phyloP scores from a whole-genome alignment of 2,329 filamentous ascomycete genomes.

The Aspergillus puulaauensis region DNA sequence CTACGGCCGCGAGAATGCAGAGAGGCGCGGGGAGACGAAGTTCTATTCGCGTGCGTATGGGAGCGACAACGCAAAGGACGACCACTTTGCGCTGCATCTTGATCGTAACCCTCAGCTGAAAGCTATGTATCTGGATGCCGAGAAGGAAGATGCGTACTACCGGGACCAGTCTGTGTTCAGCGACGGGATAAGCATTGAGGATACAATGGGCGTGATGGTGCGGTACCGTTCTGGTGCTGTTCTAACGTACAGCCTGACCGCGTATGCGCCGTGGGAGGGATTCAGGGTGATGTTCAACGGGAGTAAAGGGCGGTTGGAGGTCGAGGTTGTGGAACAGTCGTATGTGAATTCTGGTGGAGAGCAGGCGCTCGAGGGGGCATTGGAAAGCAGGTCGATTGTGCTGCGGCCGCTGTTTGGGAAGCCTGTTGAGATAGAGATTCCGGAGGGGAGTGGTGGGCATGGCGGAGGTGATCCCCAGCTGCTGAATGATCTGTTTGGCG shows the following conservation, averaged over 20 bases:
- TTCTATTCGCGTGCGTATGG: conserved; percentile 51
- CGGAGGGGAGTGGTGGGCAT: conserved; percentile 54
- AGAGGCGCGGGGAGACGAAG: conserved; percentile 51
- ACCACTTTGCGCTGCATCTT: conserved; percentile 61
- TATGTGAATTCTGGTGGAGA: conserved; percentile 63
- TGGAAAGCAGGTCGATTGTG: conserved; percentile 28
- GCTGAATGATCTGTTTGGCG: conserved; percentile 59
- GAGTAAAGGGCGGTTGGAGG: conserved; percentile 58
- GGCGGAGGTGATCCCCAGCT: conserved; percentile 61
- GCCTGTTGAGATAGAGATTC: conserved; percentile 56
- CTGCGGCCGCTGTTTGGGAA: conserved; percentile 58
- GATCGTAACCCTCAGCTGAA: conserved; percentile 55
- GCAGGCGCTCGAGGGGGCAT: conserved; percentile 42
- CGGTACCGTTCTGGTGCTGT: conserved; percentile 57
- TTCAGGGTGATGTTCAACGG: conserved; percentile 39
- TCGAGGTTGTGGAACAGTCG: conserved; percentile 57
- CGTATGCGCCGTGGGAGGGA: conserved; percentile 58
- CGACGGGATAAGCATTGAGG: conserved; percentile 64
- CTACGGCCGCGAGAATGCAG: conserved; percentile 63
- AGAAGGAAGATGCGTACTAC: conserved; percentile 63
- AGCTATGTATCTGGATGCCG: conserved; percentile 61
- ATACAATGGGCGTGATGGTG: conserved; percentile 63
- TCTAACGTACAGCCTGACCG: conserved; percentile 55
- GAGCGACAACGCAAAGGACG: conserved; percentile 51
- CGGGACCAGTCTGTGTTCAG: conserved; percentile 64